Evolutionary conservation across 306 rosid species (phyloP).

Genomic region (Corylus heterophylla): DNA sequence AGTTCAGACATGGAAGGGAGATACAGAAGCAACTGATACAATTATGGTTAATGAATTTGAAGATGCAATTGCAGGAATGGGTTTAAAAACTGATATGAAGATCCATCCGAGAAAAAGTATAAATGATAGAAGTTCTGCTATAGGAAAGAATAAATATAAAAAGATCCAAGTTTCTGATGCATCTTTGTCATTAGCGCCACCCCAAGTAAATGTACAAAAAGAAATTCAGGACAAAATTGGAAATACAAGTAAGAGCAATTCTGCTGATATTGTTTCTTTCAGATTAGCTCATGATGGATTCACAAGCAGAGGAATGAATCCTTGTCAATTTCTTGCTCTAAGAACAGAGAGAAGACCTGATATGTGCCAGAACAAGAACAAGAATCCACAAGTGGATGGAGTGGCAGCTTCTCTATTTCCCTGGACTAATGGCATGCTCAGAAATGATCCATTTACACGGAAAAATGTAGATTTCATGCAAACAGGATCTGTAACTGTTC

Average conservation of each 20-base stretch:
- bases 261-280: constrained; percentile 34
- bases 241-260: constrained; percentile 32
- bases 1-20: constrained; percentile 38
- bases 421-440: constrained; percentile 41
- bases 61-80: constrained; percentile 34
- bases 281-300: constrained; percentile 35
- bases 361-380: constrained; percentile 57
- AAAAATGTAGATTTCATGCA: constrained; percentile 50
- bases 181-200: constrained; percentile 41
- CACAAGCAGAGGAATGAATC: constrained; percentile 39
- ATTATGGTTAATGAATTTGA: constrained; percentile 37
- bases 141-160: constrained; percentile 61
- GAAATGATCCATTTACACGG: constrained; percentile 34
- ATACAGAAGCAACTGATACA: constrained; percentile 34
- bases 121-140: constrained; percentile 43
- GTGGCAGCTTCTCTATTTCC: constrained; percentile 40
- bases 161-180: constrained; percentile 44
- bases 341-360: constrained; percentile 52
- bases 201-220: constrained; percentile 32
- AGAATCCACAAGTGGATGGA: constrained; percentile 46
- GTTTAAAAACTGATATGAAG: constrained; percentile 42
- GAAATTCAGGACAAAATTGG: constrained; percentile 38
- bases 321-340: constrained; percentile 36
- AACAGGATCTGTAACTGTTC: constrained; percentile 33
- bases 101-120: constrained; percentile 40